Base-by-base conservation (phyloP, 371 early-diverging fungal species). In the Actinomortierella ambigua region DNA sequence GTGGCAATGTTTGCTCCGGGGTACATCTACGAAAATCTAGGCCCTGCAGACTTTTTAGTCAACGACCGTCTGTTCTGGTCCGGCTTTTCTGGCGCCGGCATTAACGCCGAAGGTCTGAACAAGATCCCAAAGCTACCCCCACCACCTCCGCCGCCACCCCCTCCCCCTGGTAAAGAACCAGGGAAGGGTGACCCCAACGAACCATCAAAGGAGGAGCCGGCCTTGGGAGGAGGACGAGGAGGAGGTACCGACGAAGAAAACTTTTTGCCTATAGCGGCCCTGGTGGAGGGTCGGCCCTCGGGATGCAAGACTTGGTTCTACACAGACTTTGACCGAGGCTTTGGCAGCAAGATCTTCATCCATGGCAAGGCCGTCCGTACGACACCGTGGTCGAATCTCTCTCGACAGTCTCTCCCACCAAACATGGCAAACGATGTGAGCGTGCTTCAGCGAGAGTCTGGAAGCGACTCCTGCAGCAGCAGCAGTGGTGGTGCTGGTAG, bases 1-100 rank as follows among this genome's bases (percentile, higher is more conserved):
- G 77, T 79, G 8, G 88, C 85, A 26, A 26, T 89, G 17, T 89
- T 88, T 70, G 89, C 81, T 0, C 85, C 82, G 17, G 87, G 82
- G 9, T 89, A 86, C 85, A 80, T 81, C 0, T 87, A 82, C 50
- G 84, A 89, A 53, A 51, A 65, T 44, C 76, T 85, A 34, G 81
- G 77, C 1, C 69, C 73, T 23, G 64, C 63, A 2, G 61, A 60
- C n/a, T 87, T 84, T 63, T 69, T 81, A 53, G 65, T 60, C 18
- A 75, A 77, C 46, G 89, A 88, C 34, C 59, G 66, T 13, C 61
- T 82, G 39, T 84, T 88, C 50, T 89, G 89, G 89, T 54, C 56
- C 3, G 83, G 82, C 2, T 55, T 29, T 46, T 18, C 22, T 17
- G 71, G 71, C 8, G 71, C 66, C 1, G 71, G 71, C 7, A 44